phyloP scores from a whole-genome alignment of 257 asterid genomes.

The Fraxinus quadrangulata region DNA sequence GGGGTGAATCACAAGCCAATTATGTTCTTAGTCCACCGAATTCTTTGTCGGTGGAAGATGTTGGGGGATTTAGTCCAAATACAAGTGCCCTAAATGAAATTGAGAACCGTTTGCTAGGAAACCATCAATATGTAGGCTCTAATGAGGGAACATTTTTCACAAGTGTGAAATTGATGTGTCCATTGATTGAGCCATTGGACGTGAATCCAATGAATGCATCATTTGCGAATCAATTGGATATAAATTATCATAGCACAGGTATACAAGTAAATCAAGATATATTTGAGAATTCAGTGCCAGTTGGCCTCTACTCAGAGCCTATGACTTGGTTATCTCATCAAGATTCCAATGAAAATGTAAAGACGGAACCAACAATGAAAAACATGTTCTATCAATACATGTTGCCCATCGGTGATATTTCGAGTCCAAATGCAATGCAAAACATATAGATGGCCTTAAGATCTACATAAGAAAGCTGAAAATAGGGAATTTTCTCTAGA shows the following conservation, averaged over 20 bases:
- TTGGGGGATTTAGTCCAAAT: not conserved
- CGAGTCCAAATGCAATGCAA: not conserved
- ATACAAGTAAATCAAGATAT: slow-evolving; percentile 1
- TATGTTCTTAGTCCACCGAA: not conserved
- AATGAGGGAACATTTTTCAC: not conserved
- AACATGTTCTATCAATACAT: not conserved
- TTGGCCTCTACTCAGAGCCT: not conserved
- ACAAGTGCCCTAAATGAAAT: not conserved
- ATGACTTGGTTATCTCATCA: slow-evolving; percentile 3
- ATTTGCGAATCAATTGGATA: not conserved
- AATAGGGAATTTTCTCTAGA: not conserved
- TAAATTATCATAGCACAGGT: not conserved
- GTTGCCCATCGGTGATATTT: slow-evolving; percentile 14
- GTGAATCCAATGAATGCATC: not conserved
- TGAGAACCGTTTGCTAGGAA: slow-evolving; percentile 26
- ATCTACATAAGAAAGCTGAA: not conserved
- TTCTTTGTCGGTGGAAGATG: not conserved
- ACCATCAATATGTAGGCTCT: slow-evolving; percentile 8
- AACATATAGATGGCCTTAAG: not conserved
- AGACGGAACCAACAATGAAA: not conserved
- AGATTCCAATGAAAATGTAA: not conserved
- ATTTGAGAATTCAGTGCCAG: not conserved
- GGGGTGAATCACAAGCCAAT: not conserved
- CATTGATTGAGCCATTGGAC: slow-evolving; percentile 13
- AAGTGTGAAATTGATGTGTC: not conserved